These are phyloP conservation scores for Barnettozyma botsteinii DNA, from an alignment of 805 yeast genomes.

Conservation along the genomic window DNA sequence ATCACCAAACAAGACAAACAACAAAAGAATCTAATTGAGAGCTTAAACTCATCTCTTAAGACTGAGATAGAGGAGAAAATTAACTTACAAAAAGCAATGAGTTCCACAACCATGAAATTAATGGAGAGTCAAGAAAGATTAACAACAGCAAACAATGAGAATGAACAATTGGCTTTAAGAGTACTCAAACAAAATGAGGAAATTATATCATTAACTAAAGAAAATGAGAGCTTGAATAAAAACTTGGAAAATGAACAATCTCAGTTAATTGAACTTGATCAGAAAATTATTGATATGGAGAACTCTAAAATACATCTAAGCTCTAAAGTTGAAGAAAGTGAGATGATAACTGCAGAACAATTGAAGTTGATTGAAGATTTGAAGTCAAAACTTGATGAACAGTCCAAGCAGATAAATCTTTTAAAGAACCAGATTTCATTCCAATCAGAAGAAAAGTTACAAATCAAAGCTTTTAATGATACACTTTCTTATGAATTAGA, in stretches of 20 bases:
- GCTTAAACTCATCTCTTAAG: no score
- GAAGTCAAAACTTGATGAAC: conserved; percentile 2
- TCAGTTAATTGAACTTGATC: neutral
- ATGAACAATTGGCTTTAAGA: neutral
- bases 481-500: conserved; percentile 1
- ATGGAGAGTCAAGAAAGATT: neutral
- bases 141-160: neutral
- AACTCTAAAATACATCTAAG: neutral
- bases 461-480: neutral
- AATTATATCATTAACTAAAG: neutral
- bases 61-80: neutral
- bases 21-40: no score
- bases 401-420: neutral
- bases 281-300: neutral
- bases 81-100: neutral
- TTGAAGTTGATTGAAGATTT: conserved; percentile 4
- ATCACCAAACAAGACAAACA: no score
- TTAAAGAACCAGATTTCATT: neutral
- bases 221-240: no score
- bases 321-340: neutral
- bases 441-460: neutral
- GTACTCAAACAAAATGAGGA: neutral
- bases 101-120: neutral
- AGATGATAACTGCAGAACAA: neutral
- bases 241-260: no score